phyloP scores from a whole-genome alignment of 345 rosid genomes.

The Syzygium aromaticum region DNA sequence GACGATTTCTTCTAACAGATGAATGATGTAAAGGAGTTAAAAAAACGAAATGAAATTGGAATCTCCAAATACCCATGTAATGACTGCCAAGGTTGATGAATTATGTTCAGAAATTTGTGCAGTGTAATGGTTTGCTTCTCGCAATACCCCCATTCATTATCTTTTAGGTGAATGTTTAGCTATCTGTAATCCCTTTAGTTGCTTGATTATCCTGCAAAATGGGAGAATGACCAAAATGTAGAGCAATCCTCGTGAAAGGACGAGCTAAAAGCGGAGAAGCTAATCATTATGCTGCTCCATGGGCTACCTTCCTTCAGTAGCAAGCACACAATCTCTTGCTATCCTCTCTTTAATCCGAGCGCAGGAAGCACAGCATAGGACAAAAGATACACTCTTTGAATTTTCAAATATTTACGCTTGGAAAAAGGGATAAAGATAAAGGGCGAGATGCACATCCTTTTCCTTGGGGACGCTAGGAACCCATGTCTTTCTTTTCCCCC shows the following conservation, averaged over 20 bases:
- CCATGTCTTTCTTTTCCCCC: not conserved
- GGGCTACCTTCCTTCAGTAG: conserved; percentile 1
- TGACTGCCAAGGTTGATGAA: not conserved
- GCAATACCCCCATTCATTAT: not conserved
- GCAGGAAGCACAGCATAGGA: not conserved
- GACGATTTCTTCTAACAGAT: not conserved
- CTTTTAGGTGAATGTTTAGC: not conserved
- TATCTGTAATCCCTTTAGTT: not conserved
- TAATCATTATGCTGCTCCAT: not conserved
- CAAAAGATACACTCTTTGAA: not conserved
- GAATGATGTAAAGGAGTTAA: not conserved
- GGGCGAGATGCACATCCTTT: not conserved
- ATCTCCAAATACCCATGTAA: not conserved
- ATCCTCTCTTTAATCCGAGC: not conserved
- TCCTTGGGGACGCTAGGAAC: not conserved
- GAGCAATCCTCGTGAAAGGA: not conserved
- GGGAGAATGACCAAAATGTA: not conserved
- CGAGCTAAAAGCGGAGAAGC: not conserved
- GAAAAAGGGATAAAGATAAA: not conserved
- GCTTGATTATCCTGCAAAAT: not conserved
- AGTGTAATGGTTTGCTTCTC: not conserved
- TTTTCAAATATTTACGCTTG: not conserved
- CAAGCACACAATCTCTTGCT: not conserved
- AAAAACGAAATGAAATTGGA: not conserved
- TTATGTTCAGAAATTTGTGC: not conserved